Base-by-base conservation (phyloP, 2,329 filamentous ascomycete genomes). In the Periglandula ipomoeae region DNA sequence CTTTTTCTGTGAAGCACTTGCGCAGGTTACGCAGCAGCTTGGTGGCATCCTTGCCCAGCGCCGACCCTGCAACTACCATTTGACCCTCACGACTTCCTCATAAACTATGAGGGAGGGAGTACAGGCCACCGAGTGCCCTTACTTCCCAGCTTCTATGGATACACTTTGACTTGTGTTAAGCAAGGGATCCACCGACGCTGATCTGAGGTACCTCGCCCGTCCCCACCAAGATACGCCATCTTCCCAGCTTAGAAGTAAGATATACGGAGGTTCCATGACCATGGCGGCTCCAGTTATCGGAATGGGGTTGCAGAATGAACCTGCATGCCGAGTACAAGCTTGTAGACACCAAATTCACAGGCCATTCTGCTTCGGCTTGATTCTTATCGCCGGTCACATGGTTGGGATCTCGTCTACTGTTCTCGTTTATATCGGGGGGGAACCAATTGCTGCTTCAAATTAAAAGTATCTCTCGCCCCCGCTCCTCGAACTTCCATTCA, bases 151-250 rank as follows among this genome's bases (percentile, higher is more conserved):
- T 39, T 20, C 41, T 48, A 44, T 46, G 49, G 49, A 45, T 35
- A 49, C 47, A 47, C 20, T 26, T 50, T 44, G 47, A 51, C 48
- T 44, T 53, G 38, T 51, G 35, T 49, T 35, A 22, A 47, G 35
- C 48, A 40, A 38, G 37, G 41, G 47, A 38, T 50, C 54, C 49
- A 52, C 52, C 46, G 32, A 45, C 41, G 49, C 44, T 53, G 44
- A 51, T 53, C 51, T 49, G 52, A 55, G 48, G 52, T 50, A 45
- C 49, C 52, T 53, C 47, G 44, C 38, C 39, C n/a, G 38, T 50
- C 43, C 50, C 48, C 53, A 51, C 52, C 47, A 41, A 30, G 43
- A 46, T 51, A 53, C 48, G 44, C 53, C 49, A 44, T 44, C 46
- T 50, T 35, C 44, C 52, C 39, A 50, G 48, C 46, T 46, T 51